These are phyloP conservation scores for Rasamsonia emersonii DNA, from an alignment of 2,329 filamentous ascomycete genomes.

Conservation along the genomic window DNA sequence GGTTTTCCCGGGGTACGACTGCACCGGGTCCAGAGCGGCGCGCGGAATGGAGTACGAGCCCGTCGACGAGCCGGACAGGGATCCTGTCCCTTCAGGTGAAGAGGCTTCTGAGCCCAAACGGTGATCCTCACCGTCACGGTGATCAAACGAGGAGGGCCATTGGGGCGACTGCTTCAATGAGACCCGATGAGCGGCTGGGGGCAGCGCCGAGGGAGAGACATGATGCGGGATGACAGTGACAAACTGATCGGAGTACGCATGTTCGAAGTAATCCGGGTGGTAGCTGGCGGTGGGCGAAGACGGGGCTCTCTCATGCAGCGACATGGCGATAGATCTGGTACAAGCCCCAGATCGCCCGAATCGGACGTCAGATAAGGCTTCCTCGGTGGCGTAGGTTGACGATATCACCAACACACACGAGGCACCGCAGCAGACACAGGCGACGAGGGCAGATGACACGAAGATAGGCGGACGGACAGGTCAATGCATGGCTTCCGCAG, in stretches of 20 bases:
- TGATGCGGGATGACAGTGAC: constrained; percentile 8
- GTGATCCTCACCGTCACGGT: no score
- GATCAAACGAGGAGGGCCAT: no score
- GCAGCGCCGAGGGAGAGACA: neutral
- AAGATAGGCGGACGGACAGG: neutral
- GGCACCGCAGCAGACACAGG: no score
- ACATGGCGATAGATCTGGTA: neutral
- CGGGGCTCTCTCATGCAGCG: neutral
- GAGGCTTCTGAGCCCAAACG: constrained; percentile 5
- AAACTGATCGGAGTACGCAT: constrained; percentile 16
- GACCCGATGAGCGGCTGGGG: neutral
- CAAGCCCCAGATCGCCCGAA: neutral
- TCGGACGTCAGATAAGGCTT: no score
- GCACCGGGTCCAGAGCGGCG: constrained; percentile 6
- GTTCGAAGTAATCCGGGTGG: no score
- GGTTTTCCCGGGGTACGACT: neutral
- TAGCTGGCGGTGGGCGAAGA: no score
- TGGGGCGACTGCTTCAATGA: neutral
- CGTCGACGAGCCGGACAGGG: constrained; percentile 16
- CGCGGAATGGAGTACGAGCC: constrained; percentile 14
- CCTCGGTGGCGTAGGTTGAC: no score
- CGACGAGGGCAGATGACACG: no score
- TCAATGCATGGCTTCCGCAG: neutral
- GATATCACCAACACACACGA: no score
- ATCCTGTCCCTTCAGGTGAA: constrained; percentile 12